These are phyloP conservation scores for Inga leiocalycina DNA, from an alignment of 306 rosid species.

Conservation along the genomic window DNA sequence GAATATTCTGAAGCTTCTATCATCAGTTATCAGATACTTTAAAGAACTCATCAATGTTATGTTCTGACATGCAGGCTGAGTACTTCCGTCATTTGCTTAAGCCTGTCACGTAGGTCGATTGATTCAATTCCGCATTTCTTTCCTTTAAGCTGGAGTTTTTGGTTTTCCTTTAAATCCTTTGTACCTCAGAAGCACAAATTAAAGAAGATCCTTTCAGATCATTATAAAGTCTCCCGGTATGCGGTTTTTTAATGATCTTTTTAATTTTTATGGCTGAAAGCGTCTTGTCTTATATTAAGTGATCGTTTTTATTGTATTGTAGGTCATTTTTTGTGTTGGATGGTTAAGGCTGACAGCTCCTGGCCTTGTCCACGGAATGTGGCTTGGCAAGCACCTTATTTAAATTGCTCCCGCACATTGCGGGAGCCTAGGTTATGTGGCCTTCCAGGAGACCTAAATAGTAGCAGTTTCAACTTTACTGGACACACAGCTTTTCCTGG, in stretches of 20 bases:
- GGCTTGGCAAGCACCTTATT: constrained; percentile 56
- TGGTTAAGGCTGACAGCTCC: constrained; percentile 59
- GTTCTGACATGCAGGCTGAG: constrained; percentile 67
- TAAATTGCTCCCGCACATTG: constrained; percentile 38
- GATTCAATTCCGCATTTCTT: background rate
- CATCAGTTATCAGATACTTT: constrained; percentile 12
- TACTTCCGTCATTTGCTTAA: constrained; percentile 90
- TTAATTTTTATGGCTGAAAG: constrained; percentile 2
- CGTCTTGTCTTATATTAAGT: constrained; percentile 6
- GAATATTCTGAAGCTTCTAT: constrained; percentile 14
- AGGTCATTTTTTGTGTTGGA: constrained; percentile 50
- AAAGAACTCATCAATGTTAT: constrained; percentile 33
- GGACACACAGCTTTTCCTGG: constrained; percentile 44
- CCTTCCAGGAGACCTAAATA: constrained; percentile 40
- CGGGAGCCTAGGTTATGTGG: constrained; percentile 39
- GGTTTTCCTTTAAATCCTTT: constrained; percentile 46
- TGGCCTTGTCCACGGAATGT: constrained; percentile 49
- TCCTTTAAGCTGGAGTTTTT: constrained; percentile 48
- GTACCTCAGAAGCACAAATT: constrained; percentile 44
- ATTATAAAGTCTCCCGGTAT: constrained; percentile 41
- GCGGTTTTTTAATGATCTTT: constrained; percentile 31
- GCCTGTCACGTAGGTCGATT: constrained; percentile 79
- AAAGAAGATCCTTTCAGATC: constrained; percentile 45
- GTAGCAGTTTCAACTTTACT: constrained; percentile 40
- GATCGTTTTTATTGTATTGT: constrained; percentile 33